phyloP scores from a whole-genome alignment of 768 basidiomycete species.

The Terana coerulea region DNA sequence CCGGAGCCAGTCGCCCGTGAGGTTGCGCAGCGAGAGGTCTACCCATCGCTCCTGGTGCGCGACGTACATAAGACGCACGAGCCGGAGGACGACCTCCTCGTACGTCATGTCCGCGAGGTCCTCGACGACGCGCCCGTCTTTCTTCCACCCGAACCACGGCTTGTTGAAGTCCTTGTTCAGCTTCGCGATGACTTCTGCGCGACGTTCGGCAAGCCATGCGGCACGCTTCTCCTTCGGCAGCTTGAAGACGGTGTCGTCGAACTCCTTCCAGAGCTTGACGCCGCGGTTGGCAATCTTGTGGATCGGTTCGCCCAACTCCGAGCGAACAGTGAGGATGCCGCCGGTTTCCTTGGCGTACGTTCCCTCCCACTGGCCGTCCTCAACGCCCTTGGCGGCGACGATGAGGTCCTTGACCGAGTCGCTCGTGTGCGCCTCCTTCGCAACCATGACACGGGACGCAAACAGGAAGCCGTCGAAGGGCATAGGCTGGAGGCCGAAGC shows the following conservation, averaged over 20 bases:
- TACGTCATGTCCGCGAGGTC: constrained; percentile 98
- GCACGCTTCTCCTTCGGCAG: constrained; percentile 93
- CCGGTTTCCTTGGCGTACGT: constrained; percentile 94
- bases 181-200: constrained; percentile 85
- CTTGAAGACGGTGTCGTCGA: constrained; percentile 94
- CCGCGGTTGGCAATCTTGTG: constrained; percentile 98
- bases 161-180: constrained; percentile 95
- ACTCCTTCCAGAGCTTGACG: constrained; percentile 98
- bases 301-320: constrained; percentile 97
- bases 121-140: constrained; percentile 76
- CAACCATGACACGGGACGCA: constrained; percentile 97
- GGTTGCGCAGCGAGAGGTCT: constrained; percentile 85
- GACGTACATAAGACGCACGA: constrained; percentile 95
- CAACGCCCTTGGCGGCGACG: constrained; percentile 89
- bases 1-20: constrained; percentile 95
- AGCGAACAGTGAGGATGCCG: constrained; percentile 93
- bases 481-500: constrained; percentile 89
- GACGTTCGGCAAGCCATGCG: constrained; percentile 83
- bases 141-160: constrained; percentile 97
- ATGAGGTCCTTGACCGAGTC: constrained; percentile 96
- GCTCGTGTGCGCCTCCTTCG: constrained; percentile 96
- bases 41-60: constrained; percentile 91
- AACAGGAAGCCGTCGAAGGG: constrained; percentile 98
- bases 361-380: constrained; percentile 88
- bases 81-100: constrained; percentile 88